These are phyloP conservation scores for Trifolium pratense DNA, from an alignment of 306 rosid genomes.

Conservation along the genomic window DNA sequence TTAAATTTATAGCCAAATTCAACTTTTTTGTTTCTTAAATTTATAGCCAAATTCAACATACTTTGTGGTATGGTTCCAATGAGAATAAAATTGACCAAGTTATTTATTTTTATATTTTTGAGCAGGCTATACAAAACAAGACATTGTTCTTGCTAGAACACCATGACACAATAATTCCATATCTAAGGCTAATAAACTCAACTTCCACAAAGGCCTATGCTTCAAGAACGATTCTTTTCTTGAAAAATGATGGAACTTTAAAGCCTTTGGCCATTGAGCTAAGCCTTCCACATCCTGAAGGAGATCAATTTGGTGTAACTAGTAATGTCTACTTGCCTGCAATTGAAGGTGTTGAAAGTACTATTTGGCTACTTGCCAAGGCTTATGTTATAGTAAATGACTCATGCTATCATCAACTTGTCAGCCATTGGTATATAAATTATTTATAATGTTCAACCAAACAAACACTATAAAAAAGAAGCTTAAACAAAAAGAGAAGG, in stretches of 20 bases:
- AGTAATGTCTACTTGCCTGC: slow-evolving; percentile 60
- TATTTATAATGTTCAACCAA: neutral
- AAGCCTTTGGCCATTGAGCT: slow-evolving; percentile 75
- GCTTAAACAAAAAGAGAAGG: too few relatives aligned
- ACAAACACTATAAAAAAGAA: too few relatives aligned
- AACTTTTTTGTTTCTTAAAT: neutral
- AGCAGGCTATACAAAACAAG: slow-evolving; percentile 54
- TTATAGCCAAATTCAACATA: neutral
- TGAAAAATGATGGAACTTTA: slow-evolving; percentile 64
- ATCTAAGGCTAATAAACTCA: slow-evolving; percentile 55
- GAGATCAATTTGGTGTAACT: slow-evolving; percentile 52
- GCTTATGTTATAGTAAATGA: slow-evolving; percentile 70
- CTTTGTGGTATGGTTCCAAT: neutral
- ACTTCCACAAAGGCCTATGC: slow-evolving; percentile 62
- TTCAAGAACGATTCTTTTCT: slow-evolving; percentile 68
- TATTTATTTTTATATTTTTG: neutral
- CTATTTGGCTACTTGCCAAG: slow-evolving; percentile 70
- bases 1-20: neutral
- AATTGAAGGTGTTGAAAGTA: slow-evolving; percentile 47
- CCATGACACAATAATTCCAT: slow-evolving; percentile 69
- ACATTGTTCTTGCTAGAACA: slow-evolving; percentile 66
- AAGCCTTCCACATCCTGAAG: slow-evolving; percentile 64
- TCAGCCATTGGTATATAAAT: slow-evolving; percentile 69
- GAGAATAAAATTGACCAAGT: neutral
- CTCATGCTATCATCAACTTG: slow-evolving; percentile 69